Evolutionary conservation across 176 grass and related monocot species (phyloP).

Genomic region (Bonia amplexicaulis): DNA sequence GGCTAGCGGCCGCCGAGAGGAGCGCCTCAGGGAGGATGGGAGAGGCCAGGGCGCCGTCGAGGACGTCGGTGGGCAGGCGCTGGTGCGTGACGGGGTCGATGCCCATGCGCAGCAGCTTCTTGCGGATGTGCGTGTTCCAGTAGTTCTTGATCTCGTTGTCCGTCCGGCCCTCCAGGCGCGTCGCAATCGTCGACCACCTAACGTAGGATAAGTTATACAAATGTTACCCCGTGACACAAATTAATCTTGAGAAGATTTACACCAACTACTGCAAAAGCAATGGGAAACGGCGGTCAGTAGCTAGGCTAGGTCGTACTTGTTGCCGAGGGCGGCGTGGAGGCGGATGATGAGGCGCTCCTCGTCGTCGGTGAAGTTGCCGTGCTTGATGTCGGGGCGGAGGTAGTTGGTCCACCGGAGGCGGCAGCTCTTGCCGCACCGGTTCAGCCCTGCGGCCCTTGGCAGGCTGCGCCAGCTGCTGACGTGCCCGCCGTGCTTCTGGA

Average conservation of each 20-base stretch:
- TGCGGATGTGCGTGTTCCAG: constrained; percentile 65
- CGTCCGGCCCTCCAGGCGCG: constrained; percentile 51
- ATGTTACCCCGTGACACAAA: neutral
- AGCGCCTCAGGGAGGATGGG: neutral
- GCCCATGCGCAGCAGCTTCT: constrained; percentile 61
- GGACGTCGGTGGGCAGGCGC: constrained; percentile 17
- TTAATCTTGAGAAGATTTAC: neutral
- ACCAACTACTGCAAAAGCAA: constrained; percentile 1
- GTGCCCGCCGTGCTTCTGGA: constrained; percentile 39
- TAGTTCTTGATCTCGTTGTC: constrained; percentile 83
- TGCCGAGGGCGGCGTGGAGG: constrained; percentile 61
- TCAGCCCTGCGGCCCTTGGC: constrained; percentile 49
- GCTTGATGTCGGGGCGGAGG: constrained; percentile 82
- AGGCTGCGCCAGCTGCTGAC: constrained; percentile 55
- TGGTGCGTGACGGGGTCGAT: constrained; percentile 69
- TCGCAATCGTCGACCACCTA: constrained; percentile 73
- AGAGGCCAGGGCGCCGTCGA: neutral
- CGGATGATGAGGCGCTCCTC: constrained; percentile 69
- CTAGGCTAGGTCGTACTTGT: constrained; percentile 32
- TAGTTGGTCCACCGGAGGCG: constrained; percentile 92
- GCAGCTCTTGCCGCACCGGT: constrained; percentile 90
- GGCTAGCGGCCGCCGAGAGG: constrained; percentile 17
- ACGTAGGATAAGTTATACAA: neutral
- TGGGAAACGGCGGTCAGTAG: neutral
- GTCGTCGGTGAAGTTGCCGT: constrained; percentile 62